Percentiles rank a stretch among this genome's conserved stretches.
phyloP scores from a whole-genome alignment of 139 green algal species.

The Dunaliella sp. region DNA sequence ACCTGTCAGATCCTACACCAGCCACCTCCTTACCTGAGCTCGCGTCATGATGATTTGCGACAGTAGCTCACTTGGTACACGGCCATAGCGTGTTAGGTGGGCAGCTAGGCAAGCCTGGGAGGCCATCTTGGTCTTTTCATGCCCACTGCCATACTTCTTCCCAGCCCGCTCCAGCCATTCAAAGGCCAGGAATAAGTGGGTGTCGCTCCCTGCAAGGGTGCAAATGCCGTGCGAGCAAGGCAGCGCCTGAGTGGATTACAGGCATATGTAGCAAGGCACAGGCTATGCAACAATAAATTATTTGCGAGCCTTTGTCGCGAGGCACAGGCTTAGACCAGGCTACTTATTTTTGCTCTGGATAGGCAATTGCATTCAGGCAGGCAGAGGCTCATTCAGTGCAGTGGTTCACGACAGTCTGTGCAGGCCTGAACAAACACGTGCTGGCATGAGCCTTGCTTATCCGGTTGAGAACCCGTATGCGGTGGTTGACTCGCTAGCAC shows the following conservation, averaged over 20 bases:
- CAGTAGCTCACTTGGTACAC: slow-evolving; percentile 21
- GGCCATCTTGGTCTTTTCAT: slow-evolving; percentile 6
- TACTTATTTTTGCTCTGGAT: no score
- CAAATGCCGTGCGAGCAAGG: neutral
- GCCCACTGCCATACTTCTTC: neutral
- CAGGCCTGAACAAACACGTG: no score
- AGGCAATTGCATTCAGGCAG: no score
- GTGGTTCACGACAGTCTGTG: no score
- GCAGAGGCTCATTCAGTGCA: no score
- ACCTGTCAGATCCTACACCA: no score
- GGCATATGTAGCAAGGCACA: neutral
- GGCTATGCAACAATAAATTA: no score
- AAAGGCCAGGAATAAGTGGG: slow-evolving; percentile 23
- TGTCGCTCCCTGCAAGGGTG: slow-evolving; percentile 17
- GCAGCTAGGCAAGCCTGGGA: slow-evolving; percentile 18
- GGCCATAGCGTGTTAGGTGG: slow-evolving; percentile 29
- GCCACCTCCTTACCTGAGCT: neutral
- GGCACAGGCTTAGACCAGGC: no score
- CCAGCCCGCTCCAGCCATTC: slow-evolving; percentile 17
- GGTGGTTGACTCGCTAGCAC: no score
- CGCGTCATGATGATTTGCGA: slow-evolving; percentile 17
- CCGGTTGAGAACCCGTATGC: no score
- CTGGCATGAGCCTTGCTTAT: no score
- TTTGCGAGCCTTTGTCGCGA: no score
- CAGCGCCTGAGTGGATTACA: neutral